Evolutionary conservation across 768 basidiomycete genomes (phyloP).

Genomic region (Cubamyces sp.): DNA sequence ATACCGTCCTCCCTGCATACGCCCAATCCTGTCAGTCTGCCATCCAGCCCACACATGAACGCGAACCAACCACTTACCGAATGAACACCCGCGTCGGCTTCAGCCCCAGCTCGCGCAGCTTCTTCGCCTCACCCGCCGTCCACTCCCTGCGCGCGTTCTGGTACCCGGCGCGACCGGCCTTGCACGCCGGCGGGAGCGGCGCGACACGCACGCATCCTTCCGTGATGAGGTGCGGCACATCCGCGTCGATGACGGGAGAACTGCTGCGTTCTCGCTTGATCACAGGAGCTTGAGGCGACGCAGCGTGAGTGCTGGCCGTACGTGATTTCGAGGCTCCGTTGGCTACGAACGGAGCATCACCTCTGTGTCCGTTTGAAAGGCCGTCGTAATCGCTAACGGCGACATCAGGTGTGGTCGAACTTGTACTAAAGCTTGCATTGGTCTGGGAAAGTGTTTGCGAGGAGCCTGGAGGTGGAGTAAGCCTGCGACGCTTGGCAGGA

Average conservation of each 20-base stretch:
- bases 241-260: conserved; percentile 9
- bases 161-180: conserved; percentile 5
- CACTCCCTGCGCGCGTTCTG: conserved; percentile 18
- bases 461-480: neutral
- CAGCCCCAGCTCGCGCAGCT: conserved; percentile 17
- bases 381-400: no score
- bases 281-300: neutral
- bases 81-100: conserved; percentile 22
- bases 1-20: conserved; percentile 28
- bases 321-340: neutral
- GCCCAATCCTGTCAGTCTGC: neutral
- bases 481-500: conserved; percentile 5
- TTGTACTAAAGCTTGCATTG: no score
- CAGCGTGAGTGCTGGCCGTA: neutral
- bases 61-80: conserved; percentile 11
- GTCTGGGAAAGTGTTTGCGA: neutral
- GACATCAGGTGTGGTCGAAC: no score
- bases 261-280: conserved; percentile 30
- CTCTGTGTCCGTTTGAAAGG: no score
- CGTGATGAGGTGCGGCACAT: conserved; percentile 8
- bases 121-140: conserved; percentile 13
- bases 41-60: no score
- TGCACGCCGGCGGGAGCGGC: conserved; percentile 24
- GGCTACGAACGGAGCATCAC: no score
- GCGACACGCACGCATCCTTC: conserved; percentile 25